Evolutionary conservation across 176 grass and related monocot species (phyloP), one percentile per base, ranked within the genome.

Genomic region (Phragmites australis): DNA sequence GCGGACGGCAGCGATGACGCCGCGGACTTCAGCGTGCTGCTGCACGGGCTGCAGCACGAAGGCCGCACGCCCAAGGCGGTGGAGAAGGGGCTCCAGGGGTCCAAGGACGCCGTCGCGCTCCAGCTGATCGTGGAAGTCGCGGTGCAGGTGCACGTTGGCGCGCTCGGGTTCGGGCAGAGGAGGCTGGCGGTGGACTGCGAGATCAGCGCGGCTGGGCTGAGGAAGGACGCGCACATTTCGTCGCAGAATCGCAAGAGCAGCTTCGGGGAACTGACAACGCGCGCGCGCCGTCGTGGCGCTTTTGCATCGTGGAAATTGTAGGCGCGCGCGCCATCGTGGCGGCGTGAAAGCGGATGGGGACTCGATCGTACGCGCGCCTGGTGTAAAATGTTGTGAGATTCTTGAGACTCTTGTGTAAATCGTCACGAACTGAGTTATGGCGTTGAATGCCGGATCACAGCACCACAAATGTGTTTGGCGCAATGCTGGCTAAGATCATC

Each of bases 231-330:
- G 11, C 73, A 62, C 42, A 85, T 97, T 4, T 68, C 65, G 71
- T 90, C 86, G 54, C 88, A 87, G 34, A 55, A 71, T 6, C 94
- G 95, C 77, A 74, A 66, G 68, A 94, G 87, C 74, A 64, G 74
- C 9, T 87, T 92, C 48, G 29, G 15, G 15, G 9, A 84, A 74
- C 18, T 88, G 81, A 93, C 53, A 22, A 37, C 3, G 40, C 9
- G 8, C 15, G 50, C 52, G 78, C 51, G 40, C 16, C 68, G 21
- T n/a, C 15, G 54, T 18, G 52, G 78, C 61, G 46, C 76, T 40
- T 39, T 30, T 52, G 46, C 60, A 42, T 54, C 13, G 48, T 13
- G 18, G 81, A 34, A 40, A 34, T 21, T 30, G 23, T 68, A 19
- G 2, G 26, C 7, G 9, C 46, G 79, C 25, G 13, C 65, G 40